Evolutionary conservation across 257 asterid species (phyloP), one percentile per base, ranked within the genome.

Genomic region (Cinchona pubescens): DNA sequence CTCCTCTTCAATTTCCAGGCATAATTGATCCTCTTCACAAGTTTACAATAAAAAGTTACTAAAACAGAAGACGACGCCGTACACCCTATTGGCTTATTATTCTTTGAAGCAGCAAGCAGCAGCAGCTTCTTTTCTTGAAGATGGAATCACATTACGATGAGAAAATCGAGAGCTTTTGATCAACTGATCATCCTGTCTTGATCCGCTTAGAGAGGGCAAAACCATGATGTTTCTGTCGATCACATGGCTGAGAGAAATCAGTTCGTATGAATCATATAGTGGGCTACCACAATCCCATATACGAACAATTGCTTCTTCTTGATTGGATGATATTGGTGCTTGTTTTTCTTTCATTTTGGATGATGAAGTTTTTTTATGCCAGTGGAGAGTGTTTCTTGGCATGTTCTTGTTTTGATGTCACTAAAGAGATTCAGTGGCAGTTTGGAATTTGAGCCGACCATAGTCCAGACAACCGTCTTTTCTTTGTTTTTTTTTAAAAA

Each of bases 211-310:
- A 79, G 84, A 72, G 34, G 94, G 91, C 60, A 86, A 75, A 25
- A 49, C 14, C 91, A 89, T 83, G 43, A 81, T 43, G 21, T 90
- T 83, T 58, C 85, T 84, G 71, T 92, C 97, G 38, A 90, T 76
- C 21, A 85, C 29, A 75, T 89, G 89, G 86, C 83, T 83, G 0
- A 92, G 48, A 1, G 92, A 80, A 63, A 78, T 90, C 40, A 92
- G 59, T 61, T 92, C 96, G 58, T 85, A 81, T 0, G 97, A 83
- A 82, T 90, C 97, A 61, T 91, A 91, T 1, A 91, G 61, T 42
- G 92, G 92, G 79, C 96, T 92, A n/a, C 88, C 94, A 79, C 97
- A 90, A 76, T 87, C 97, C 94, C 96, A 89, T 34, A 84, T 63
- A 13, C 9, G 48, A 37, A 29, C 60, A 19, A 18, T 56, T 42